Percentiles rank a stretch among this genome's conserved stretches.
phyloP scores from a whole-genome alignment of 176 grass and related monocot genomes.

The Aegilops sharonensis region DNA sequence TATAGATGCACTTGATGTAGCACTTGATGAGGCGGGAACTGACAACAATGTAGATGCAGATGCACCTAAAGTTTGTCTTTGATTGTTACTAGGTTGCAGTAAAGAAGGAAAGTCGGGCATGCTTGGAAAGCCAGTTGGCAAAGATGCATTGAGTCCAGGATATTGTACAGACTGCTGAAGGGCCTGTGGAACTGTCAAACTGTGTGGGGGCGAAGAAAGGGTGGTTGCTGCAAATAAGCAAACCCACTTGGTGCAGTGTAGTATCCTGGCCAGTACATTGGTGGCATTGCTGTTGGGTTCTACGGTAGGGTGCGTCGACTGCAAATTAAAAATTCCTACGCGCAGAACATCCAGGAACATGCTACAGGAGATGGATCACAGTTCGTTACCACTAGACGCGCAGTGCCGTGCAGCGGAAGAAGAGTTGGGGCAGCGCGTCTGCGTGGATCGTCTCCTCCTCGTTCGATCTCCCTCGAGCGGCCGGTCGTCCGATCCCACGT shows the following conservation, averaged over 20 bases:
- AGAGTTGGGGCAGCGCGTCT: too few species aligned
- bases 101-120: conserved; percentile 73
- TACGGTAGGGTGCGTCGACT: too few species aligned
- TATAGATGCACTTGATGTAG: conserved; percentile 39
- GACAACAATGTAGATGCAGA: conserved; percentile 20
- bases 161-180: conserved; percentile 57
- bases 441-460: too few species aligned
- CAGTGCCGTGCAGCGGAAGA: too few species aligned
- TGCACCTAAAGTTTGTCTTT: conserved; percentile 39
- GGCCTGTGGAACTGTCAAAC: conserved; percentile 48
- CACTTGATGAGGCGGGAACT: conserved; percentile 37
- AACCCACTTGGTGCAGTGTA: conserved; percentile 44
- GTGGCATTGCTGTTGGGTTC: too few species aligned
- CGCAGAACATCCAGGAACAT: too few species aligned
- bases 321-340: too few species aligned
- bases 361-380: too few species aligned
- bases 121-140: conserved; percentile 60
- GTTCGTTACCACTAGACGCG: too few species aligned
- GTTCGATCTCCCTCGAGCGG: too few species aligned
- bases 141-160: conserved; percentile 52
- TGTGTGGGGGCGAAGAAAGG: conserved; percentile 54
- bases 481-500: too few species aligned
- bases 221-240: conserved; percentile 60
- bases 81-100: conserved; percentile 47
- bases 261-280: conserved; percentile 82